Base-by-base conservation (phyloP, 2,329 filamentous ascomycete genomes). In the Fusarium sp. region DNA sequence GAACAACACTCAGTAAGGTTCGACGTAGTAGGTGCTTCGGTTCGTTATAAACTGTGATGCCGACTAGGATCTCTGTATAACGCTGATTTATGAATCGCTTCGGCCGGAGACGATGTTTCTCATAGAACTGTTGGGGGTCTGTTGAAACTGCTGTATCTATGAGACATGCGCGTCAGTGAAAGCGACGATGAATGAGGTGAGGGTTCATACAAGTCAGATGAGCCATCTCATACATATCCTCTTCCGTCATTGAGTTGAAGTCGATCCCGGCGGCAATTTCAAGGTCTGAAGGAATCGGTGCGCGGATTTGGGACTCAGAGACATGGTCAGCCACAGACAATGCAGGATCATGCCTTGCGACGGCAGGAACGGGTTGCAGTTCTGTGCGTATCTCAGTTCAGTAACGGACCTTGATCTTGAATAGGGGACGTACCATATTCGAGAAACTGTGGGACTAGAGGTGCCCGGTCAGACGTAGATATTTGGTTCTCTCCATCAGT, bases 21-120 rank as follows among this genome's bases (percentile, higher is more conserved):
- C 96, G 92, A 51, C 95, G 89, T n/a, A 96, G 93, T 67, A 98
- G 87, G n/a, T 93, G 91, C 87, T 98, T 98, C 86, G 98, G 95
- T 87, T 98, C 96, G 85, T 98, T 98, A 87, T 98, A 98, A 87
- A 98, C 98, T 66, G 96, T 98, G 78, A 98, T 94, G 78, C 96
- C 96, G 82, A 98, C 98, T 69, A 98, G 89, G 74, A 98, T 87
- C 85, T 98, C 96, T 6, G 95, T 38, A 12, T 98, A 6, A 2
- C 26, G 38, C 0, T n/a, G n/a, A n/a, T n/a, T n/a, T n/a, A n/a
- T n/a, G n/a, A 42, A 32, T 14, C 1, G 28, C 17, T 14, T 42
- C 4, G 38, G 38, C 1, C 26, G 38, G 3, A 56, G 12, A 1
- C 1, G 2, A 10, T 56, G 17, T 6, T 12, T 42, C 8, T 56